Evolutionary conservation across 2,329 filamentous ascomycete genomes (phyloP).

Genomic region (Stromatinia cepivora): DNA sequence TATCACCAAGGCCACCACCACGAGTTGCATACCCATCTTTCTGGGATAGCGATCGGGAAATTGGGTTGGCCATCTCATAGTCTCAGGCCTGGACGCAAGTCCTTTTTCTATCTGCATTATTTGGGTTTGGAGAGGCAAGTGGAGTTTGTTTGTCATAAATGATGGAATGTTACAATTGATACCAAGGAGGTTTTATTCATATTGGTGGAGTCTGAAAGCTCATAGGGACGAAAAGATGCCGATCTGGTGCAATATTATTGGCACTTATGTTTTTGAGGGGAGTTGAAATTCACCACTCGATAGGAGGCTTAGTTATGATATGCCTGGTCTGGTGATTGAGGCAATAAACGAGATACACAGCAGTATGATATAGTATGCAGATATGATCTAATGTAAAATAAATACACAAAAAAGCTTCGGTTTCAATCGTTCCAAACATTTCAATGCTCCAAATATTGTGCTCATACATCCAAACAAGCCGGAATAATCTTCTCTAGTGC

Average conservation of each 20-base stretch:
- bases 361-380: not conserved
- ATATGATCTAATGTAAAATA: not conserved
- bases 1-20: slow-evolving; percentile 16
- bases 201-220: slow-evolving; percentile 6
- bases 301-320: slow-evolving; percentile 13
- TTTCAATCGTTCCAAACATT: not conserved
- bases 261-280: not conserved
- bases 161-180: slow-evolving; percentile 15
- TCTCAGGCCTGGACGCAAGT: slow-evolving; percentile 17
- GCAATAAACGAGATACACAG: slow-evolving; percentile 1
- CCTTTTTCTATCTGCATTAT: slow-evolving; percentile 10
- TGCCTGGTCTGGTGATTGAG: slow-evolving; percentile 9
- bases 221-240: not conserved
- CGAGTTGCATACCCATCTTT: slow-evolving; percentile 4
- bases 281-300: slow-evolving; percentile 31
- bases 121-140: not conserved
- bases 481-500: not conserved
- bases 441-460: not conserved
- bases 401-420: not conserved
- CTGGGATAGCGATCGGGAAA: slow-evolving; percentile 20
- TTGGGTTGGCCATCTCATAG: slow-evolving; percentile 22
- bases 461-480: not conserved
- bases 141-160: slow-evolving; percentile 21
- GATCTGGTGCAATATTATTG: not conserved
- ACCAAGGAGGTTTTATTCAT: slow-evolving; percentile 21